Evolutionary conservation across 1,284 basidiomycete genomes (phyloP).

Genomic region (Paramarasmius palmivorus): DNA sequence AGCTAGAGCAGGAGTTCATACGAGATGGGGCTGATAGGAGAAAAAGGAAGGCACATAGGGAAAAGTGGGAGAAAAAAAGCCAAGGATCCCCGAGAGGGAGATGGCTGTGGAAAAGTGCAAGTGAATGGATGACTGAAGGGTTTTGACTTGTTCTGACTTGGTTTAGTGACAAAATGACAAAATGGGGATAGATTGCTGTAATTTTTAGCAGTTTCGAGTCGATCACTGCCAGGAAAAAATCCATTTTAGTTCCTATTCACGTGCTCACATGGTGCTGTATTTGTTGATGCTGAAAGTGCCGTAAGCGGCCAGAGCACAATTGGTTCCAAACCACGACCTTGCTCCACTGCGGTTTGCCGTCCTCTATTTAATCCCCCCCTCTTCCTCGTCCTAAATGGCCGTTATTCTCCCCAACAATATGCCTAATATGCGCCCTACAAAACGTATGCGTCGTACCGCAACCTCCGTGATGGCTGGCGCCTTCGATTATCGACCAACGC

Average conservation of each 20-base stretch:
- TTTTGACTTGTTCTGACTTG: neutral
- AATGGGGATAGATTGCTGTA: constrained; percentile 33
- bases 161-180: constrained; percentile 4
- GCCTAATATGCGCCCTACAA: constrained; percentile 33
- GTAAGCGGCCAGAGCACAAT: constrained; percentile 45
- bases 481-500: constrained; percentile 63
- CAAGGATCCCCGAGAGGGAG: neutral
- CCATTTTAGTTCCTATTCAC: constrained; percentile 35
- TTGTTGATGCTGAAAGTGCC: constrained; percentile 44
- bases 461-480: constrained; percentile 72
- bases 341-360: constrained; percentile 39
- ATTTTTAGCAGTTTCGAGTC: constrained; percentile 25
- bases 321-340: constrained; percentile 47
- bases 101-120: neutral
- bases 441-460: constrained; percentile 65
- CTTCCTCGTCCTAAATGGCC: constrained; percentile 34
- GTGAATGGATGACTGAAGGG: no score
- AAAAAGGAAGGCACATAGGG: constrained; percentile 1
- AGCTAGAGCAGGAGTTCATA: constrained; percentile 20
- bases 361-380: constrained; percentile 32
- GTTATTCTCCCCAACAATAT: constrained; percentile 32
- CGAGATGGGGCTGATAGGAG: constrained; percentile 11
- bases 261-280: constrained; percentile 36
- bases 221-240: constrained; percentile 33
- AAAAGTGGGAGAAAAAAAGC: neutral